These are phyloP conservation scores for Oxyria digyna DNA, from an alignment of 148 eudicot genomes.

Conservation along the genomic window DNA sequence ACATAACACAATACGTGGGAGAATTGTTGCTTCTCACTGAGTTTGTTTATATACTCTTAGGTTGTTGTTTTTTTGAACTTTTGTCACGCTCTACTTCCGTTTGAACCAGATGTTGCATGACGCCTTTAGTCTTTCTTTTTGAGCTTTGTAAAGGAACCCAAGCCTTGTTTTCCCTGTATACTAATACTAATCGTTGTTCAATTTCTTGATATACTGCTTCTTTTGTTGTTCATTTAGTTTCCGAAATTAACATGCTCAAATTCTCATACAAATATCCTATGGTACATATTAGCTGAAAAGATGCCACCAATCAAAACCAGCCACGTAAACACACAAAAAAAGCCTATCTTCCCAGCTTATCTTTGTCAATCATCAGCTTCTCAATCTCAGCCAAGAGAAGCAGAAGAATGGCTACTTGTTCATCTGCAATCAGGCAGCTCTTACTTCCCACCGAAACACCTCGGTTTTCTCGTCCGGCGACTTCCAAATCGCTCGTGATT, in stretches of 20 bases:
- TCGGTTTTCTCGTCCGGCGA: neutral
- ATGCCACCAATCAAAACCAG: neutral
- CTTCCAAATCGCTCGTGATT: neutral
- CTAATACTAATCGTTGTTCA: no score
- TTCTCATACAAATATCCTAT: no score
- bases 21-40: neutral
- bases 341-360: neutral
- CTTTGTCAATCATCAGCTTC: no score
- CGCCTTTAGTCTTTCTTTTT: no score
- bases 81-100: no score
- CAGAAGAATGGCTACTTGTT: neutral
- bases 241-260: neutral
- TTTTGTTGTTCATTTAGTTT: no score
- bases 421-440: slow-evolving; percentile 8
- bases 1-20: neutral
- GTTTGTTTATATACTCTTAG: neutral
- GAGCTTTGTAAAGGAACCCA: neutral
- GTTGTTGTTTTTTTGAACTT: no score
- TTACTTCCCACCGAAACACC: neutral
- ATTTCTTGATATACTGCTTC: no score
- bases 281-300: neutral
- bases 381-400: neutral
- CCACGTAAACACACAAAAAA: neutral
- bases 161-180: neutral
- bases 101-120: no score